Base-by-base conservation (phyloP, 2,329 filamentous ascomycete genomes). In the Mycosphaerella sp. region DNA sequence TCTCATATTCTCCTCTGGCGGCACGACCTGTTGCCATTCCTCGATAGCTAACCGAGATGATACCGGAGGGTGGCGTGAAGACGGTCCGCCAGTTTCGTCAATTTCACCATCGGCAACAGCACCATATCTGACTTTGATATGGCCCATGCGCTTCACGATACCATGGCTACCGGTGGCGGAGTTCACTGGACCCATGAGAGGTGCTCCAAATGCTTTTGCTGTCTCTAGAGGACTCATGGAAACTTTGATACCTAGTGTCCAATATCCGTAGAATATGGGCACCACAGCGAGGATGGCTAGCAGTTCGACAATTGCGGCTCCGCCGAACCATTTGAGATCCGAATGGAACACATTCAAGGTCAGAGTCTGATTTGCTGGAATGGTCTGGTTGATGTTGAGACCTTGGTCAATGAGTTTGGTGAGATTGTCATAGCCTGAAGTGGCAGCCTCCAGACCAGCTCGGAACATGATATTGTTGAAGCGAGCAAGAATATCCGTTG, bases 391-490 rank as follows among this genome's bases (percentile, higher is more conserved):
- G 30, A 32, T 4, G 30, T 5, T 4, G 13, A 32, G 30, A 4
- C 28, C 28, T 30, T 6, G 28, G 10, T 30, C 28, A 10, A 30
- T 30, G 28, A 10, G 30, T 13, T 32, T 32, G 3, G 4, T 32
- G 9, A 1, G 4, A 3, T 32, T 32, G 30, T 32, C 28, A 30
- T 10, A 10, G 30, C 30, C 8, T 1, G 30, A 4, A n/a, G 9
- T 10, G 13, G 42, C 42, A 7, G 42, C 28, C 2, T 13, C 28
- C 6, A 44, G 42, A 6, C 42, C 42, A 18, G 27, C 34, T 9
- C 42, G 25, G 28, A 44, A 44, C 42, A 35, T 35, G 4, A 44
- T 28, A 9, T 35, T 44, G 21, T 44, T 44, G 30, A 44, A 44
- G 9, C 30, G 10, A 34, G 25, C 16, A 12, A 44, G 27, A 35